These are phyloP conservation scores for Tranzscheliella williamsii DNA, from an alignment of 1,284 basidiomycete species.

Conservation along the genomic window DNA sequence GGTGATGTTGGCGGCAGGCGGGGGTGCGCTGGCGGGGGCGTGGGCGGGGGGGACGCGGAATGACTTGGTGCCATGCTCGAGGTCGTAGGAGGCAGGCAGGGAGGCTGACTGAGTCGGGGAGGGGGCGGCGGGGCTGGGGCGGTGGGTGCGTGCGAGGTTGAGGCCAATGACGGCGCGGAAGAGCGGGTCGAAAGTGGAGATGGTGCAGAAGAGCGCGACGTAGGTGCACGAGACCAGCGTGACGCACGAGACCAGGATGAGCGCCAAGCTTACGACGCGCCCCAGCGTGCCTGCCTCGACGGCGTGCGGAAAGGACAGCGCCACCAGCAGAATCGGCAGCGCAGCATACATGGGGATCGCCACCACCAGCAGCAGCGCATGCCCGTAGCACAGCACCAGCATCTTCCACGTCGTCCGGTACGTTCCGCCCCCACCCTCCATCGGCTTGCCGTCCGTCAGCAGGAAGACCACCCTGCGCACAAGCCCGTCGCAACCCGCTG, in stretches of 20 bases:
- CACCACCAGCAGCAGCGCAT: background rate
- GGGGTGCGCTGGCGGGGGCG: no score
- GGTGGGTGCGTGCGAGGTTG: no score
- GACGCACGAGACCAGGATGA: background rate
- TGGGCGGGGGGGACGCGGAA: no score
- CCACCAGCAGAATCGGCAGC: conserved; percentile 9
- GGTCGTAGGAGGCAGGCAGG: no score
- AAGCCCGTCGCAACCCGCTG: no score
- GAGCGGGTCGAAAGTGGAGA: conserved; percentile 15
- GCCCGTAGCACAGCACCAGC: conserved; percentile 1
- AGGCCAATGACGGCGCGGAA: conserved; percentile 21
- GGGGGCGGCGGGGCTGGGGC: no score
- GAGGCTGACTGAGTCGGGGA: no score
- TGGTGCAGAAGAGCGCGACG: conserved; percentile 8
- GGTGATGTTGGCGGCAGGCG: no score
- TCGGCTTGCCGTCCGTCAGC: no score
- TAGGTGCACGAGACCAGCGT: conserved; percentile 6
- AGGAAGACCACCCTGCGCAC: no score
- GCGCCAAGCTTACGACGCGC: background rate
- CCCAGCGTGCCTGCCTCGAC: conserved; percentile 1
- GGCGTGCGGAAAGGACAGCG: background rate
- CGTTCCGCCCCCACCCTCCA: no score
- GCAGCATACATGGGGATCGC: conserved; percentile 2
- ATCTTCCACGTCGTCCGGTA: conserved; percentile 7
- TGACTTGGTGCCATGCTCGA: no score